Percentiles rank a stretch among this genome's conserved stretches.
These are phyloP conservation scores for Saccharomyces hybrid DNA, from an alignment of 1,139 yeast species.

Conservation along the genomic window DNA sequence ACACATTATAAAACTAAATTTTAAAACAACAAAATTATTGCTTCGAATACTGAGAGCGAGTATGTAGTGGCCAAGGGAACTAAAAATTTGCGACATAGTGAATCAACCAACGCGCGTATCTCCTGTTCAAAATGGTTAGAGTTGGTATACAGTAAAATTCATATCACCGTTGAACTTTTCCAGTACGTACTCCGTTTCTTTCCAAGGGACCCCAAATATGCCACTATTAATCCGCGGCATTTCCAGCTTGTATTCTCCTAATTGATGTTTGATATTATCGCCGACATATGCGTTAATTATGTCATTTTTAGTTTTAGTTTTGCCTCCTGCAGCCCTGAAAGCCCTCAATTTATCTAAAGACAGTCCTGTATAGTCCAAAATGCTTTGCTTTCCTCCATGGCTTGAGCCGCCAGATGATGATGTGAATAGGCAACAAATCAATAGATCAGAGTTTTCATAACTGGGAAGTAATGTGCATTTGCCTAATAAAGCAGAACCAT, in stretches of 20 bases:
- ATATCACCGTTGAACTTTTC: constrained; percentile 37
- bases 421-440: constrained; percentile 26
- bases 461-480: constrained; percentile 24
- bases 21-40: no score
- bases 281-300: constrained; percentile 3
- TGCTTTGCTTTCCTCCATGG: constrained; percentile 14
- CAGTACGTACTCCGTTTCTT: constrained; percentile 49
- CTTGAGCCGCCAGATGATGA: constrained; percentile 21
- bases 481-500: constrained; percentile 20
- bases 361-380: constrained; percentile 15
- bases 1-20: no score
- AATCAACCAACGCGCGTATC: no score
- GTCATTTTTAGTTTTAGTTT: background rate
- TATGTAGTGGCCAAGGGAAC: background rate
- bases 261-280: constrained; percentile 5
- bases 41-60: no score
- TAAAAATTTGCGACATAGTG: no score
- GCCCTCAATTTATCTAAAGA: constrained; percentile 9
- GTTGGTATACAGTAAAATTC: constrained; percentile 16
- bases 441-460: constrained; percentile 11
- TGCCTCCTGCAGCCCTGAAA: background rate
- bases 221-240: constrained; percentile 83
- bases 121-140: background rate
- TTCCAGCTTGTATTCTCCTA: constrained; percentile 31
- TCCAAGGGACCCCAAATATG: constrained; percentile 75